Evolutionary conservation across 768 basidiomycete species (phyloP), one percentile per base, ranked within the genome.

Genomic region (Naganishia kalamii): DNA sequence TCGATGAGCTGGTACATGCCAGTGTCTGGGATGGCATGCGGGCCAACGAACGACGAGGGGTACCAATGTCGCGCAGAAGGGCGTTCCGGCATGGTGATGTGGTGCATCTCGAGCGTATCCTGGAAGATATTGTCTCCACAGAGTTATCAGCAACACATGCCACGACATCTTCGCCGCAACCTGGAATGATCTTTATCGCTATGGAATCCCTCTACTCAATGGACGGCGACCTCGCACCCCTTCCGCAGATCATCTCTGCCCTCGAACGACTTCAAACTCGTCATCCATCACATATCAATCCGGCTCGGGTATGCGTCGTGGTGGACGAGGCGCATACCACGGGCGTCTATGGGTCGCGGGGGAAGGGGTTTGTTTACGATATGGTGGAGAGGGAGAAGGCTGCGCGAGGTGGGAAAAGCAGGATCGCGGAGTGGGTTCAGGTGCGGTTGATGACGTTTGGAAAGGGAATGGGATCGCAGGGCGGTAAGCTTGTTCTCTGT

Each of bases 271-370:
- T 79, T 13, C 83, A 91, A 44, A 19, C 82, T 83, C 2, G 88
- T 88, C 72, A 86, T 81, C 27, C 85, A 88, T 6, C 15, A 3
- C 12, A n/a, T 25, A 43, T 68, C 51, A 62, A 46, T 37, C 62
- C 48, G 17, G 25, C 46, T 12, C 48, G 49, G 19, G 49, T 68
- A 7, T 75, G 78, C 44, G 69, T 96, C 13, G 77, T 96, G 17
- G 86, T 97, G 0, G 94, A 97, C 66, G 93, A 96, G 75, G 94
- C 94, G 0, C 94, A 98, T 77, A 84, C 92, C 4, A 96, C 91
- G 0, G 92, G 93, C 0, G 80, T 97, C 8, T 94, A 92, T 76
- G 92, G 93, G 0, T 82, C 85, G 0, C 79, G 84, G 37, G 92
- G 91, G 0, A 80, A 85, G 43, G 92, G 93, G 0, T 76, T 91